Percentiles rank a stretch among this genome's conserved stretches.
Conservation (phyloP, 1,139 yeast species). For the Kazachstania sp. region DNA sequence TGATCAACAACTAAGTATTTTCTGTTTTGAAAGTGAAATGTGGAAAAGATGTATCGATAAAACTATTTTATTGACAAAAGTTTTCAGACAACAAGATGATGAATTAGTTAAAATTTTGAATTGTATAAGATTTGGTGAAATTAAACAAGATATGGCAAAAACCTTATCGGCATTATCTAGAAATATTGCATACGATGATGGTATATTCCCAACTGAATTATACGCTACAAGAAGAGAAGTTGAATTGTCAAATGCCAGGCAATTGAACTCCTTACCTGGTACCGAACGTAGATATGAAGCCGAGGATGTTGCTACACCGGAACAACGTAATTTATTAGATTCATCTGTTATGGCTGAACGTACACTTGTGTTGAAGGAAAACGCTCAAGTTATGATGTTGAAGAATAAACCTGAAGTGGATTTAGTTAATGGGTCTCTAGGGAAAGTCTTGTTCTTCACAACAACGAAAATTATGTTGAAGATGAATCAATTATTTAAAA, state of each 20-base stretch:
- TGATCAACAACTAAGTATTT: constrained; percentile 31
- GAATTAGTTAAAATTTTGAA: constrained; percentile 67
- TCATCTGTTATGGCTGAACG: constrained; percentile 60
- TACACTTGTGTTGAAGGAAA: constrained; percentile 55
- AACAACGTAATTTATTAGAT: constrained; percentile 35
- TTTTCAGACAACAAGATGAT: constrained; percentile 62
- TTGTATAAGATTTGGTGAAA: constrained; percentile 57
- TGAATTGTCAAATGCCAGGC: constrained; percentile 50
- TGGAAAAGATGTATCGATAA: constrained; percentile 50
- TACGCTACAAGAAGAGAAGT: constrained; percentile 73
- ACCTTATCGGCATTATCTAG: constrained; percentile 46
- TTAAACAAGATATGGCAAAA: constrained; percentile 39
- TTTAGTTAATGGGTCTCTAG: constrained; percentile 86
- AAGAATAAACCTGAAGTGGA: constrained; percentile 73
- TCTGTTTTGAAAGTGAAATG: constrained; percentile 50
- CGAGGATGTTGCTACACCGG: constrained; percentile 36
- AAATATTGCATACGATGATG: constrained; percentile 54
- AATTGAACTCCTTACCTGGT: constrained; percentile 44
- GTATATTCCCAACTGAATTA: constrained; percentile 72
- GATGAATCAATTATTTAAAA: constrained; percentile 18
- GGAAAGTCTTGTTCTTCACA: constrained; percentile 47
- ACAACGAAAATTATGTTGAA: constrained; percentile 21
- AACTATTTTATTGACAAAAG: constrained; percentile 52
- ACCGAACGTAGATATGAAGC: constrained; percentile 37
- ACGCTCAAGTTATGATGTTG: constrained; percentile 93